phyloP scores from a whole-genome alignment of 768 basidiomycete species.

The Leccinum subgranulosum region DNA sequence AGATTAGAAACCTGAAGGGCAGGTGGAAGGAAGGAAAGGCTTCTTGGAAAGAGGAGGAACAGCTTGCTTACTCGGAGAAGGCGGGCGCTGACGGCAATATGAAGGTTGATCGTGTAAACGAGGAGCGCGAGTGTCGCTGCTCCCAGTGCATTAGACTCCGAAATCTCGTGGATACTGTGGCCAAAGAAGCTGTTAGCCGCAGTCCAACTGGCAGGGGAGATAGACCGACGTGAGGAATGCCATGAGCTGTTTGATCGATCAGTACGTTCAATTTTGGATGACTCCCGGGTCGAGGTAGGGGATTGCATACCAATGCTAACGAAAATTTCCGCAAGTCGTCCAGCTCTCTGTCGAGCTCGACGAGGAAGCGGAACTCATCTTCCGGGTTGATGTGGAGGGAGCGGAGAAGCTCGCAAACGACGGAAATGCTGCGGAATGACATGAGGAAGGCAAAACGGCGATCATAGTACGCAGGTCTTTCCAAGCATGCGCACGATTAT shows the following conservation, averaged over 20 bases:
- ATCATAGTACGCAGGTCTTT: neutral
- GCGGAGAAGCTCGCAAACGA: neutral
- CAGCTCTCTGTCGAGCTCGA: slow-evolving; percentile 20
- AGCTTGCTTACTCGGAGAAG: slow-evolving; percentile 16
- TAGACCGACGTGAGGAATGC: slow-evolving; percentile 26
- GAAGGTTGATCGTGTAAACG: slow-evolving; percentile 30
- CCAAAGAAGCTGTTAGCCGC: neutral
- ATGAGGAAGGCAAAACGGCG: slow-evolving; percentile 4
- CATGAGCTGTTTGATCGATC: slow-evolving; percentile 18
- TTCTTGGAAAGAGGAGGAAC: neutral
- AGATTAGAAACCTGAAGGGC: neutral
- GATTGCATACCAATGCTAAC: slow-evolving; percentile 18
- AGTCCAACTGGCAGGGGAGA: neutral
- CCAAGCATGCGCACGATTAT: neutral
- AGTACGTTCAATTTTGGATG: neutral
- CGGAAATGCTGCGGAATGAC: neutral
- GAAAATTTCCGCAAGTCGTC: slow-evolving; percentile 21
- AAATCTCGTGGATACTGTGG: slow-evolving; percentile 21
- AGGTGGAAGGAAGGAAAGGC: too few species aligned
- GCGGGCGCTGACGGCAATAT: slow-evolving; percentile 15
- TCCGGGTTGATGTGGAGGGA: neutral
- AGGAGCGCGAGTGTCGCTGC: slow-evolving; percentile 25
- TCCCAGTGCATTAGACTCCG: slow-evolving; percentile 15
- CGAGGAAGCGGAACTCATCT: slow-evolving; percentile 1
- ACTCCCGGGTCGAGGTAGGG: neutral